phyloP scores from a whole-genome alignment of 2,329 filamentous ascomycete genomes.

The Pseudogymnoascus sp. region DNA sequence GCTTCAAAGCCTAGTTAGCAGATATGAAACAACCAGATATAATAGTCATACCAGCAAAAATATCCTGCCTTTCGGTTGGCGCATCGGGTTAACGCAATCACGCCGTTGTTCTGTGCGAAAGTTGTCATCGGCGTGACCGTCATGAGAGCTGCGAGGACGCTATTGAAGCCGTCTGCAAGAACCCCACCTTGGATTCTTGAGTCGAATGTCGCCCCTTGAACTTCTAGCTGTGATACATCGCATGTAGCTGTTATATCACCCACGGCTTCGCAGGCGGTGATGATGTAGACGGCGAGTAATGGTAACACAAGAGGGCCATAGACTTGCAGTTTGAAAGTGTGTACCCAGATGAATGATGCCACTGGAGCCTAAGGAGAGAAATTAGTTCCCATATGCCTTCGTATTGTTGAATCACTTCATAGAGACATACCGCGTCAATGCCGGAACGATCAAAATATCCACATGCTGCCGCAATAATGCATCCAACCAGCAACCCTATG shows the following conservation, averaged over 20 bases:
- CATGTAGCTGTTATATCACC: constrained; percentile 75
- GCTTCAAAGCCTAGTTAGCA: constrained; percentile 21
- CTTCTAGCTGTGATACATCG: constrained; percentile 68
- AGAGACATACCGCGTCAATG: constrained; percentile 46
- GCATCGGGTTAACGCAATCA: constrained; percentile 73
- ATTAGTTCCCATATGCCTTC: neutral
- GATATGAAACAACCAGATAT: neutral
- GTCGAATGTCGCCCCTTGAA: constrained; percentile 63
- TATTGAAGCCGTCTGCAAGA: constrained; percentile 68
- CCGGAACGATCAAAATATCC: constrained; percentile 70
- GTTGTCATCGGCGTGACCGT: constrained; percentile 74
- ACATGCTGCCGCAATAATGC: constrained; percentile 67
- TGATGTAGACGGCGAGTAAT: constrained; percentile 59
- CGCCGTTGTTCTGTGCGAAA: constrained; percentile 78
- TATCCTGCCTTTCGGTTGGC: constrained; percentile 75
- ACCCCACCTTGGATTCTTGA: constrained; percentile 72
- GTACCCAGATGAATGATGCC: constrained; percentile 69
- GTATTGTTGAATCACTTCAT: neutral
- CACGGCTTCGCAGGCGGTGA: constrained; percentile 70
- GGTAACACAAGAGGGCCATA: constrained; percentile 69
- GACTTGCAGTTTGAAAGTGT: constrained; percentile 63
- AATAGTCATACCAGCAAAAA: constrained; percentile 42
- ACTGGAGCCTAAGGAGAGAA: constrained; percentile 40
- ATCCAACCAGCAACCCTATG: constrained; percentile 64
- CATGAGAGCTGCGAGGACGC: constrained; percentile 64